Conservation (phyloP, 495 filamentous ascomycete species). For the Platismatia glauca region DNA sequence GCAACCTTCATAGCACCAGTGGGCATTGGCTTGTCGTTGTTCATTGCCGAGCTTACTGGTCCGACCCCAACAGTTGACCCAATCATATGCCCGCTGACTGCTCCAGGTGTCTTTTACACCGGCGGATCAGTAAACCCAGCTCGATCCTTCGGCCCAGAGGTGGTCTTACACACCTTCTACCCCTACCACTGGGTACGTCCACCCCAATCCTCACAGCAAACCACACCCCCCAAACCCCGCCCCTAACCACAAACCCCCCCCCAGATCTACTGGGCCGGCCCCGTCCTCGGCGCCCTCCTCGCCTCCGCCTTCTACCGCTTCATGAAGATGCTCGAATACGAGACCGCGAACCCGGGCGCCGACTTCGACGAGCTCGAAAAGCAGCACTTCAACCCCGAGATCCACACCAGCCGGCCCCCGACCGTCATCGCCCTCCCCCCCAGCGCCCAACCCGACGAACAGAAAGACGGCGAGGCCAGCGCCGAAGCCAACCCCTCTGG, state of each 20-base stretch:
- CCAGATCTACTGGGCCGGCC: slow-evolving; percentile 56
- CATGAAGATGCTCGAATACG: slow-evolving; percentile 61
- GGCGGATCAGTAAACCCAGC: slow-evolving; percentile 51
- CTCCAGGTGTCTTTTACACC: slow-evolving; percentile 47
- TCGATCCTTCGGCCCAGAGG: slow-evolving; percentile 32
- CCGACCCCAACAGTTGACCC: background rate
- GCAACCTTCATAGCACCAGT: slow-evolving; percentile 29
- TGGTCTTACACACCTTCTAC: slow-evolving; percentile 17
- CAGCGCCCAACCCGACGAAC: background rate
- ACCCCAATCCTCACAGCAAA: background rate
- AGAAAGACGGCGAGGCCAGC: background rate
- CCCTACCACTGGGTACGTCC: slow-evolving; percentile 30
- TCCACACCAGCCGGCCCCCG: slow-evolving; percentile 17
- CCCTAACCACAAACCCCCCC: too few species aligned
- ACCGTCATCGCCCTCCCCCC: slow-evolving; percentile 12
- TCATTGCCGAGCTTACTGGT: slow-evolving; percentile 39
- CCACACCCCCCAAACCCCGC: background rate
- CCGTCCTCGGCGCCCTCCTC: slow-evolving; percentile 53
- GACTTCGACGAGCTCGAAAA: slow-evolving; percentile 32
- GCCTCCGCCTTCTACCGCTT: slow-evolving; percentile 60
- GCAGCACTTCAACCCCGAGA: slow-evolving; percentile 1
- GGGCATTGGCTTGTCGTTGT: slow-evolving; percentile 46
- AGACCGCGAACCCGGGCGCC: slow-evolving; percentile 69
- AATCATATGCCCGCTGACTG: background rate
- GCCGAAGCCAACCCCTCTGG: background rate